A percentile compares a stretch with the other conserved stretches of the same genome.
Evolutionary conservation across 345 rosid species (phyloP).

Genomic region (Corchorus olitorius): DNA sequence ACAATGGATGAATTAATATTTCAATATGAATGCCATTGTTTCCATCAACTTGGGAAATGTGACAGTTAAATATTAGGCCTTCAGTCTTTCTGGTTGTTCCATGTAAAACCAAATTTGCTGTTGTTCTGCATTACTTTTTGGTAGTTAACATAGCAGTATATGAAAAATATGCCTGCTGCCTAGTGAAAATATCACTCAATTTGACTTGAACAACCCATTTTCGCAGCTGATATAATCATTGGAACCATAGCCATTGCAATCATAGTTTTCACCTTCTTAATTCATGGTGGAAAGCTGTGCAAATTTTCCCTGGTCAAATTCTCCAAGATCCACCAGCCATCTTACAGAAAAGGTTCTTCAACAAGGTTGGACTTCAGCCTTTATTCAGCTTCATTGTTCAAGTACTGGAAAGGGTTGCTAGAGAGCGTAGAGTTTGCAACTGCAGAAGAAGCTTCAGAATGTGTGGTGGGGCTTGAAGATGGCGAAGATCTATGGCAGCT

Average conservation of each 20-base stretch:
- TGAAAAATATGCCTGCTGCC: no score
- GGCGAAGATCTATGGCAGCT: constrained; percentile 31
- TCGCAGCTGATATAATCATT: not conserved
- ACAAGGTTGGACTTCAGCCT: not conserved
- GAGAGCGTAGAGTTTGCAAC: not conserved
- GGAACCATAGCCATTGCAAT: not conserved
- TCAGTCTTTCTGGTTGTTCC: no score
- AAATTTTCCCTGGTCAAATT: not conserved
- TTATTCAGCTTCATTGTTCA: constrained; percentile 25
- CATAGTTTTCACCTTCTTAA: not conserved
- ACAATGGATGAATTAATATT: no score
- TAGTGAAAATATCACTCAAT: no score
- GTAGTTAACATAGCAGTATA: no score
- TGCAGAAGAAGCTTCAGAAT: constrained; percentile 6
- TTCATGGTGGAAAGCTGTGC: not conserved
- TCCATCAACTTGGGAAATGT: no score
- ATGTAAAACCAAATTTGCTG: no score
- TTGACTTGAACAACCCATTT: no score
- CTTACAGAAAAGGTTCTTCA: not conserved
- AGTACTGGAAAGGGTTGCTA: constrained; percentile 26
- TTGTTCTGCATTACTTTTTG: no score
- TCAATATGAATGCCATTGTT: no score
- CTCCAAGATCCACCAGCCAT: not conserved
- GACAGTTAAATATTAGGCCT: no score
- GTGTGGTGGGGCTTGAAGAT: constrained; percentile 28